Percentiles rank a stretch among this genome's conserved stretches.
phyloP scores from a whole-genome alignment of 2,329 filamentous ascomycete genomes.

The Colletotrichum shisoi region DNA sequence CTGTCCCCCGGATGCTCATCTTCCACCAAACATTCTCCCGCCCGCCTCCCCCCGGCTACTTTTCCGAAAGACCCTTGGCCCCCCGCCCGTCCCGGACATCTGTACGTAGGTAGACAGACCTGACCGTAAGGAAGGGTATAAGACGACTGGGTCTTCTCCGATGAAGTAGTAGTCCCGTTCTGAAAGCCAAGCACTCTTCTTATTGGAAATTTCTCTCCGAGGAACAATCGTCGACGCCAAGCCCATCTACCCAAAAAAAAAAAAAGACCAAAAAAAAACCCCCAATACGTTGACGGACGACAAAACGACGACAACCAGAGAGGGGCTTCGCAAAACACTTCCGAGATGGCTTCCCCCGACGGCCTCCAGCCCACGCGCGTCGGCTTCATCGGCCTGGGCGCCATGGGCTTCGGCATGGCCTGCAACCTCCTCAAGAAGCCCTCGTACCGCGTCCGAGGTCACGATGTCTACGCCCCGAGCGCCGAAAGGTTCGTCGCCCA shows the following conservation, averaged over 20 bases:
- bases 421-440: constrained; percentile 46
- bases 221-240: neutral
- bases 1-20: constrained; percentile 21
- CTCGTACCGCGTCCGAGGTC: constrained; percentile 46
- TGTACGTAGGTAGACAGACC: too few relatives aligned
- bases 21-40: constrained; percentile 12
- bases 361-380: constrained; percentile 37
- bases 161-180: neutral
- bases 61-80: constrained; percentile 14
- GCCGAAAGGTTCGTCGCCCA: constrained; percentile 45
- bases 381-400: constrained; percentile 50
- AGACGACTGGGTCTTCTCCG: constrained; percentile 31
- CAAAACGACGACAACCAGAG: too few relatives aligned
- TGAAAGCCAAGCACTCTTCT: neutral
- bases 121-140: constrained; percentile 27
- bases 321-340: too few relatives aligned
- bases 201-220: constrained; percentile 1
- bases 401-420: constrained; percentile 53
- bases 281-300: neutral
- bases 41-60: constrained; percentile 4
- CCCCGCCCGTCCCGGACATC: too few relatives aligned
- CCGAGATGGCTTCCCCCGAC: constrained; percentile 28
- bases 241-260: neutral
- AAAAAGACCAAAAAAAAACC: too few relatives aligned
- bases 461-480: constrained; percentile 46